Percentiles rank a stretch among this genome's conserved stretches.
Evolutionary conservation across 2,329 filamentous ascomycete genomes (phyloP).

Genomic region (Calonectria pseudoreteaudii): DNA sequence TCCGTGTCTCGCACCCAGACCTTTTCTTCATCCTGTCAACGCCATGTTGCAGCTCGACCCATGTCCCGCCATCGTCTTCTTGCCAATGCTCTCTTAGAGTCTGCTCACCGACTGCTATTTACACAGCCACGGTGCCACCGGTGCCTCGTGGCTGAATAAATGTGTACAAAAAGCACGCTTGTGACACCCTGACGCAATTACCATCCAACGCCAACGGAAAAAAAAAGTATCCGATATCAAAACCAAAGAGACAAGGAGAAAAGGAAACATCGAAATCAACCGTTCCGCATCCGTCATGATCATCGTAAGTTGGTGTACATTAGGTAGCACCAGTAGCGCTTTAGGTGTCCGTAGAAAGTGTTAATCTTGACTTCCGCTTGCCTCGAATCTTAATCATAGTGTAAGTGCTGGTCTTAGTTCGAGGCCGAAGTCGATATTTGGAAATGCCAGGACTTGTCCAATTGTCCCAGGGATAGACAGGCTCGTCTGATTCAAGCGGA

Average conservation of each 20-base stretch:
- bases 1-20: background rate
- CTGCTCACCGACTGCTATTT: slow-evolving; percentile 11
- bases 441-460: background rate
- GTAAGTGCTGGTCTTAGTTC: slow-evolving; percentile 1
- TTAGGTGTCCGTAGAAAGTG: background rate
- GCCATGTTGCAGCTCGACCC: slow-evolving; percentile 20
- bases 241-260: slow-evolving; percentile 10
- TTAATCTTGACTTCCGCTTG: slow-evolving; percentile 25
- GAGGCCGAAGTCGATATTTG: slow-evolving; percentile 23
- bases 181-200: slow-evolving; percentile 20
- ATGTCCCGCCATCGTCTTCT: slow-evolving; percentile 3
- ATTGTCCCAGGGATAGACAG: slow-evolving; percentile 9
- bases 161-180: slow-evolving; percentile 30
- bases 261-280: slow-evolving; percentile 23
- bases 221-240: slow-evolving; percentile 19
- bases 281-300: slow-evolving; percentile 37
- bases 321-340: slow-evolving; percentile 17
- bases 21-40: slow-evolving; percentile 36
- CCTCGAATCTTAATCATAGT: slow-evolving; percentile 32
- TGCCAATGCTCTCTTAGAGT: slow-evolving; percentile 29
- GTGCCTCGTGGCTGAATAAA: slow-evolving; percentile 21
- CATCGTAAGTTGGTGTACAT: slow-evolving; percentile 36
- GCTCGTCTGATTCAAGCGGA: background rate
- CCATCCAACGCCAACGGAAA: slow-evolving; percentile 42
- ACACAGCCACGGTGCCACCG: slow-evolving; percentile 12